Conservation (phyloP, 352 stramenopile genomes). For the Phytophthora boehmeriae region DNA sequence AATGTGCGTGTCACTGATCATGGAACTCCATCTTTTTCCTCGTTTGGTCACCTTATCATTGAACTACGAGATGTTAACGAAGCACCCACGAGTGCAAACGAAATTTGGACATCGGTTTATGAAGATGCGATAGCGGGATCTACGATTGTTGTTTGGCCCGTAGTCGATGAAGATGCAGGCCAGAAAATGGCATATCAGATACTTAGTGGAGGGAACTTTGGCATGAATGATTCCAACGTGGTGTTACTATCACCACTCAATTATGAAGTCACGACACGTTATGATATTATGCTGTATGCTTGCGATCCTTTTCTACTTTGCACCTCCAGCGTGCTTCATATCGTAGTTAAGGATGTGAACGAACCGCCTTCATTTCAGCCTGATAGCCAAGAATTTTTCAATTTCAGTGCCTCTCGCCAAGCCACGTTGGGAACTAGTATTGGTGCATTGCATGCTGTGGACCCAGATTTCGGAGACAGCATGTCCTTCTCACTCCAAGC, state of each 20-base stretch:
- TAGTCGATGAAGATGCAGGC: conserved; percentile 18
- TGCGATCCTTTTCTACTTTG: conserved; percentile 30
- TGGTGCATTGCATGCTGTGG: conserved; percentile 21
- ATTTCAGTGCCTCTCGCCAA: conserved; percentile 21
- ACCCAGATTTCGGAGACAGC: conserved; percentile 24
- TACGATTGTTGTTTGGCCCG: conserved; percentile 15
- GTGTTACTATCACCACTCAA: conserved; percentile 16
- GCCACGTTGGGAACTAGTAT: conserved; percentile 19
- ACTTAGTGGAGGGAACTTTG: conserved; percentile 7
- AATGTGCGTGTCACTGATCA: conserved; percentile 59
- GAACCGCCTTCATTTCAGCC: conserved; percentile 24
- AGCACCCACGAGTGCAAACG: conserved; percentile 14
- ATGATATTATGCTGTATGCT: conserved; percentile 18
- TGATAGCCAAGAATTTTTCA: not conserved
- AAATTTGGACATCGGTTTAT: conserved; percentile 10
- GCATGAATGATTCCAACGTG: conserved; percentile 15
- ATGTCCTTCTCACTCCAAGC: conserved; percentile 24
- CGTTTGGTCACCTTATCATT: conserved; percentile 24
- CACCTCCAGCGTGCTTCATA: conserved; percentile 15
- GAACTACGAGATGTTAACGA: conserved; percentile 33
- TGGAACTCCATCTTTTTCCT: conserved; percentile 38
- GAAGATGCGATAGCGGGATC: conserved; percentile 18
- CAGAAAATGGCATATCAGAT: conserved; percentile 25
- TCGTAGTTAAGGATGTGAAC: conserved; percentile 23
- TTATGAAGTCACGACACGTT: conserved; percentile 14